Evolutionary conservation across 768 basidiomycete genomes (phyloP), one percentile per base, ranked within the genome.

Genomic region (Rhizopogon vesiculosus): DNA sequence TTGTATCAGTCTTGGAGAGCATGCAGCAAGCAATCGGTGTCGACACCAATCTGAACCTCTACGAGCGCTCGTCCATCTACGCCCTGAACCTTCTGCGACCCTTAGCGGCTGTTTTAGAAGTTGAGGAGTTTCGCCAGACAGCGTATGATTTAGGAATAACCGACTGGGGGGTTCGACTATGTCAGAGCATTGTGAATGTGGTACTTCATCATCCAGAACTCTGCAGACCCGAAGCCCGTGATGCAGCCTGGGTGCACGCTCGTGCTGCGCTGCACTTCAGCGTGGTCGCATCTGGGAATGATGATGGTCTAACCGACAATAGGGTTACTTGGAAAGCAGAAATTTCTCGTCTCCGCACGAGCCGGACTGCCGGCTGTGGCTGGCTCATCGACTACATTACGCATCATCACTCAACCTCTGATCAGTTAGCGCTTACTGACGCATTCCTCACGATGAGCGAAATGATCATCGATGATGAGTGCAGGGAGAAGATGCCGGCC

Each of bases 381-480:
- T 57, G 54, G 54, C 28, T 57, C 31, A n/a, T 55, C 5, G 56
- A 55, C 33, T 57, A 56, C n/a, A 35, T 57, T n/a, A 41, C 28
- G 16, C 29, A 57, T 46, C 45, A 56, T 16, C 31, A 55, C 38
- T 38, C 22, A n/a, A 28, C 25, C 42, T 43, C 33, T 31, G 39
- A 57, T 49, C 28, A 42, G 19, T 25, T 19, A 18, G 56, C 56
- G 10, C 44, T 57, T 41, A n/a, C 45, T 33, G 54, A 57, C 7
- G 56, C 55, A 46, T 51, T 57, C 38, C 54, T 45, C 28, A 48
- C 49, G 22, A 45, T 57, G 45, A 49, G 56, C 45, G 53, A 38
- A 45, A 46, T 56, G 45, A n/a, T 22, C 18, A 35, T 48, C 19
- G 45, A 55, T 5, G 25, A 18, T 25, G 29, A 29, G 5, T 31